A percentile compares a stretch with the other conserved stretches of the same genome.
Conservation (phyloP, 495 filamentous ascomycete genomes). For the Coniosporium apollinis region DNA sequence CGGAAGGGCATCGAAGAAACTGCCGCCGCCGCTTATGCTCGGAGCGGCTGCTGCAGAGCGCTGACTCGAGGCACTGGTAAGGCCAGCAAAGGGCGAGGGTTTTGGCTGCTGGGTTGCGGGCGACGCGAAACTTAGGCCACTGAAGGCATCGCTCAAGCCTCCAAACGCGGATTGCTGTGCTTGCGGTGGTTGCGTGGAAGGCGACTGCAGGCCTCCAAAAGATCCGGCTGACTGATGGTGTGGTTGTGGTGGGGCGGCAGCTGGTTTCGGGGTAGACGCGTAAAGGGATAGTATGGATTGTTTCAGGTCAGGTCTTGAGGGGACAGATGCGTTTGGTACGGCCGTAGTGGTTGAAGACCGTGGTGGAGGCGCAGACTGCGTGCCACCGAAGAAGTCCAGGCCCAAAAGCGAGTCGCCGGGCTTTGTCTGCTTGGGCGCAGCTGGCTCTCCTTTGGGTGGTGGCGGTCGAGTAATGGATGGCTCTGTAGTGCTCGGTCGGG, state of each 20-base stretch:
- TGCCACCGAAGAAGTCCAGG: constrained; percentile 75
- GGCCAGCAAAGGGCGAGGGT: constrained; percentile 56
- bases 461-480: constrained; percentile 37
- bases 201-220: constrained; percentile 52
- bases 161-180: constrained; percentile 41
- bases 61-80: constrained; percentile 41
- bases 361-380: constrained; percentile 42
- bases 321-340: constrained; percentile 35
- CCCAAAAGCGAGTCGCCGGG: constrained; percentile 77
- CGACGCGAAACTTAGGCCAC: constrained; percentile 57
- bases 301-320: constrained; percentile 85
- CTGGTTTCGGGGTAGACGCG: constrained; percentile 41
- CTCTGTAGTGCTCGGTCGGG: constrained; percentile 50
- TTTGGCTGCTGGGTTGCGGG: constrained; percentile 39
- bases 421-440: constrained; percentile 47
- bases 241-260: constrained; percentile 41
- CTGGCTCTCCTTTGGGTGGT: constrained; percentile 45
- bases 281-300: constrained; percentile 95
- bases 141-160: constrained; percentile 76
- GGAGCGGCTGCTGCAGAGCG: constrained; percentile 34
- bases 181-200: constrained; percentile 27
- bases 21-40: constrained; percentile 42
- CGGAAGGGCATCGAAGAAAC: constrained; percentile 52
- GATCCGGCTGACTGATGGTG: constrained; percentile 40
- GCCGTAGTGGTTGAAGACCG: constrained; percentile 59